Evolutionary conservation across 306 rosid species (phyloP), one percentile per base, ranked within the genome.

Genomic region (Sicyos baderoa): DNA sequence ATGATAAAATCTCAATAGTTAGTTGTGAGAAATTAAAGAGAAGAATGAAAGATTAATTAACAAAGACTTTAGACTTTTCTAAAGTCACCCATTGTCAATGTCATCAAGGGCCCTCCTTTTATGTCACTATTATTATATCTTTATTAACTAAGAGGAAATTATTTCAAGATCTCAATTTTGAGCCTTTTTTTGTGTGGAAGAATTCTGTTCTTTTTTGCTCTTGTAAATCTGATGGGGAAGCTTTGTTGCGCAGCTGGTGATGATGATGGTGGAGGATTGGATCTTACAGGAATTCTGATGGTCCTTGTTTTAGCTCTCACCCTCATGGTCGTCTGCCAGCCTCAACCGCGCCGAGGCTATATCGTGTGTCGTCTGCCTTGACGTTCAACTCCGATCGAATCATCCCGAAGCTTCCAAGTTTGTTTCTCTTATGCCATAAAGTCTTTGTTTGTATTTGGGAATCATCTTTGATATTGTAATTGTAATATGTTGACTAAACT

Each of bases 271-370:
- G 77, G 44, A n/a, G 61, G 77, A 32, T 35, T 72, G 9, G 54
- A 40, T 67, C 44, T 78, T 14, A 54, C 44, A 29, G 75, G 79
- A 54, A 45, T 84, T 22, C 40, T 80, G 5, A 3, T 80, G 79
- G 74, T 52, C 18, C 2, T 80, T 29, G 74, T 72, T 72, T 61
- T 74, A 70, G 82, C 80, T 44, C 72, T 82, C 49, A 52, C 69
- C 6, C 78, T 84, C 16, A 52, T 82, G 77, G 14, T 78, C 84
- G 55, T 82, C 78, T 79, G 81, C 74, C 67, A 7, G 29, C 58
- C 79, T 49, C 54, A 76, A 47, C 86, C 74, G 0, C 66, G 54
- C 54, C 77, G 73, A 27, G 23, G 18, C 48, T 12, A 0, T 23
- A 2, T 67, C 1, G 7, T 67, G 5, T 40, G 5, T 19, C 57